These are phyloP conservation scores for Aspergillus sp. DNA, from an alignment of 2,329 filamentous ascomycete genomes.

Conservation along the genomic window DNA sequence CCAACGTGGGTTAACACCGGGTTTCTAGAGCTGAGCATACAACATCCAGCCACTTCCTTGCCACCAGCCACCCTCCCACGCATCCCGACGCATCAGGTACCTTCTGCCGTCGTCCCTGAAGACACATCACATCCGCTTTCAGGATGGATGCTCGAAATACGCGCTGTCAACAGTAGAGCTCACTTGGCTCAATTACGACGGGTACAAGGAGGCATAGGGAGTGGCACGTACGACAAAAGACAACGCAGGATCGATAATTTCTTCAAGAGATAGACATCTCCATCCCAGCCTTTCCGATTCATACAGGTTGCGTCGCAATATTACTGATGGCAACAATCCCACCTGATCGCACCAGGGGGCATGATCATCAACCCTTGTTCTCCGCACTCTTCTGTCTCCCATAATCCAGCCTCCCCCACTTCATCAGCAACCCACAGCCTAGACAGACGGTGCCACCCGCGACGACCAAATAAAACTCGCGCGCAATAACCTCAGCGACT, in stretches of 20 bases:
- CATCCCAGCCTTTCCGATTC: not conserved
- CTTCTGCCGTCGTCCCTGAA: not conserved
- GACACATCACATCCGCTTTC: not conserved
- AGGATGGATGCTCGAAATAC: not conserved
- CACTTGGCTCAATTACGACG: not conserved
- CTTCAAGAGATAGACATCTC: not conserved
- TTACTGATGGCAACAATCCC: too few relatives aligned
- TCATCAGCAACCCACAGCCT: slow-evolving; percentile 8
- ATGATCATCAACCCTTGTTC: not conserved
- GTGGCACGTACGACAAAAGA: not conserved
- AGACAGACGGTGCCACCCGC: slow-evolving; percentile 9
- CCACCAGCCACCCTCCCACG: not conserved
- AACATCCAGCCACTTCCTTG: not conserved
- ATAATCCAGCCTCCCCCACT: slow-evolving; percentile 8
- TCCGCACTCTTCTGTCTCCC: not conserved
- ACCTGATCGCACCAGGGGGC: too few relatives aligned
- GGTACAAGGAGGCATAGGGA: not conserved
- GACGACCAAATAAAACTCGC: slow-evolving; percentile 13
- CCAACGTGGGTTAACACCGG: not conserved
- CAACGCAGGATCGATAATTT: not conserved
- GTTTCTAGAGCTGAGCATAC: not conserved
- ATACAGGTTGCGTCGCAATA: too few relatives aligned
- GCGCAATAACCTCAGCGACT: slow-evolving; percentile 6
- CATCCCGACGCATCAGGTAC: too few relatives aligned
- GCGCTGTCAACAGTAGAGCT: not conserved